Evolutionary conservation across 2,329 filamentous ascomycete genomes (phyloP), one percentile per base, ranked within the genome.

Genomic region (Elsinoe necatrix): DNA sequence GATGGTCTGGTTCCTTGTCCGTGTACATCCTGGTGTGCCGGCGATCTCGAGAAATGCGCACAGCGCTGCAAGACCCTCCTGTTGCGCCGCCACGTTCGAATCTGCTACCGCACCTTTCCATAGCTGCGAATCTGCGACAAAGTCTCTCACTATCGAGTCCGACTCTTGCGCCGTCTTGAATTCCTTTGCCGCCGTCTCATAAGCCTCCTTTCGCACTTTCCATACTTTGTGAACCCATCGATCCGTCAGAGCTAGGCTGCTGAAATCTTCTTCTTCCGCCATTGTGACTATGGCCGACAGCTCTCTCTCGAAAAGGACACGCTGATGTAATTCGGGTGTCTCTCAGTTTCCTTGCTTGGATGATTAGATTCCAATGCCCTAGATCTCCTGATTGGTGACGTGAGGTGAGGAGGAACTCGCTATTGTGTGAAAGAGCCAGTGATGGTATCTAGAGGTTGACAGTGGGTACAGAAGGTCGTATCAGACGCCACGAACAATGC

Each of bases 191-290:
- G 89, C 91, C 63, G 93, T 89, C 78, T 98, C 93, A 69, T 97
- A 98, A 55, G 85, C 93, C 68, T 83, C 84, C 75, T 98, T 98
- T 67, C 93, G 83, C 41, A 95, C 91, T 80, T 98, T 98, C 93
- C 93, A 98, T 67, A 87, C 82, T 86, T 95, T 95, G 77, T 95
- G 89, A 56, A 81, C 77, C 73, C 91, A 95, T 68, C 89, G 83
- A 61, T 95, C 89, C 43, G 83, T 77, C 57, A 95, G 72, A 42
- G 89, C 86, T 60, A 95, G 75, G 62, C 85, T 82, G 73, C 83
- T 86, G 70, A 86, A 92, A 70, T 95, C 89, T 68, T 91, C 87
- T 71, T 92, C 87, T 69, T 80, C 89, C 58, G 86, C 87, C 89
- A 95, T 95, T 64, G 57, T 67, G 59, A 60, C n/a, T 39, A n/a